Base-by-base conservation (phyloP, 192 early-diverging fungal species). In the Lunasporangiospora selenospora region DNA sequence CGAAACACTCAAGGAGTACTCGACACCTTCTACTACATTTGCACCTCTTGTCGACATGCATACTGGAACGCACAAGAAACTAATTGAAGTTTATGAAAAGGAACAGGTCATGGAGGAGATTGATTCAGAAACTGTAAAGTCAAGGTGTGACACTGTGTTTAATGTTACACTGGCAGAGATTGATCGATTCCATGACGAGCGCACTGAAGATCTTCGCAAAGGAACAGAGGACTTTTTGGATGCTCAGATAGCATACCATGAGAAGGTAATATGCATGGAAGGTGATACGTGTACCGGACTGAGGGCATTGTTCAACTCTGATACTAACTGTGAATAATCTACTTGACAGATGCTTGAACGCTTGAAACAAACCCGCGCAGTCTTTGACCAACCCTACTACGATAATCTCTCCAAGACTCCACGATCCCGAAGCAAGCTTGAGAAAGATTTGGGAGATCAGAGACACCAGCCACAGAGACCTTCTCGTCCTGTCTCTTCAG, bases 101-200 rank as follows among this genome's bases (percentile, higher is more conserved):
- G 66, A 75, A 44, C 63, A 66, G 18, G 62, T 48, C 16, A 57
- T 62, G 53, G 59, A 66, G 29, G 66, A 79, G 36, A 48, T 70
- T 26, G 77, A 75, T 23, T 64, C 62, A 27, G 77, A 79, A 50
- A 70, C 65, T n/a, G 67, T 79, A 41, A 61, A 69, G 31, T 79
- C 77, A 11, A 55, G 77, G 27, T 79, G 77, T 38, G 77, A 79
- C 34, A 79, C 77, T 0, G 77, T 79, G 40, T 79, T 79, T 34
- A 79, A 79, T 52, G 73, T 79, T 3, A 79, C 77, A 0, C 37
- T 79, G 18, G 71, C 77, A 26, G 77, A 79, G 50, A 59, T 79
- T 32, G 71, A 79, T 65, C 71, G 66, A 16, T 67, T 60, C 16
- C 77, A 79, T 39, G 77, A 79, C 33, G 77, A 79, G 36, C 70